These are phyloP conservation scores for Quambalaria eucalypti DNA, from an alignment of 1,284 basidiomycete genomes.

Conservation along the genomic window DNA sequence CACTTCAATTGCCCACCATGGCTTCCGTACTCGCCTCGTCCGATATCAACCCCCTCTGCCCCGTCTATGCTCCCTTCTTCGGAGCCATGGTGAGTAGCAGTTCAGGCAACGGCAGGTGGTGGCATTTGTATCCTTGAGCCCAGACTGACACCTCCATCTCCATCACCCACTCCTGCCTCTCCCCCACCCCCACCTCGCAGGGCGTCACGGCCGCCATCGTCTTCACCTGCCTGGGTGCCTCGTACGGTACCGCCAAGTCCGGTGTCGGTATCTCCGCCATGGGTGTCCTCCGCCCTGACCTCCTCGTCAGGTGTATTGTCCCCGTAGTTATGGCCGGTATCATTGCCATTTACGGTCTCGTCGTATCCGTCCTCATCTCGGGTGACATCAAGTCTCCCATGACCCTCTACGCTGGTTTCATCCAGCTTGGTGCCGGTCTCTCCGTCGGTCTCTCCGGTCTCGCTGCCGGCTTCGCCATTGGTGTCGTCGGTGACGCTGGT, in stretches of 20 bases:
- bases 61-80: constrained; percentile 74
- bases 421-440: constrained; percentile 87
- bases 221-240: constrained; percentile 67
- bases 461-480: constrained; percentile 96
- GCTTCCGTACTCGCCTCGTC: constrained; percentile 17
- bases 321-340: constrained; percentile 99
- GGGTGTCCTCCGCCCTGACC: constrained; percentile 86
- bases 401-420: constrained; percentile 71
- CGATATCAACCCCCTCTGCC: constrained; percentile 42
- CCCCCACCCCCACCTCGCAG: constrained; percentile 50
- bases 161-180: neutral
- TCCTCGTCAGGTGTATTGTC: constrained; percentile 97
- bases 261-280: constrained; percentile 96
- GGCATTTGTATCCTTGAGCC: neutral
- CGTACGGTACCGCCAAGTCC: constrained; percentile 91
- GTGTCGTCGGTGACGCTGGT: constrained; percentile 82
- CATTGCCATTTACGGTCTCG: constrained; percentile 62
- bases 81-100: constrained; percentile 77
- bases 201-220: constrained; percentile 89
- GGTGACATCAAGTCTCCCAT: constrained; percentile 50
- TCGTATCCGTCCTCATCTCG: constrained; percentile 52
- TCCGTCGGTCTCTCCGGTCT: constrained; percentile 85
- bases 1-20: neutral
- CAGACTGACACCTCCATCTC: neutral
- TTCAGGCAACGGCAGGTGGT: too few species aligned